Percentiles rank a stretch among this genome's conserved stretches.
phyloP scores from a whole-genome alignment of 345 rosid genomes.

The Acer campestre region DNA sequence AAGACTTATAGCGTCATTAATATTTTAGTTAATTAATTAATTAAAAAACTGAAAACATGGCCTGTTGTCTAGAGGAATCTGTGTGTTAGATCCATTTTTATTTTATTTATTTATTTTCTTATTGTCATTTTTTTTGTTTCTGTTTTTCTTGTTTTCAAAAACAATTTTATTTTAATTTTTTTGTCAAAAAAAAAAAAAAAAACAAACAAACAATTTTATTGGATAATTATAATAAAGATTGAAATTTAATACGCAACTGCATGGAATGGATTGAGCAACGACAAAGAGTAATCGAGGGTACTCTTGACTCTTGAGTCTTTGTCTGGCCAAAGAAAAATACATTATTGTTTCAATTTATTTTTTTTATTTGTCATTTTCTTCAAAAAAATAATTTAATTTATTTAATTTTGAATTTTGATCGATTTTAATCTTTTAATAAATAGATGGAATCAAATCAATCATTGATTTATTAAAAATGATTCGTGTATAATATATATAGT shows the following conservation, averaged over 20 bases:
- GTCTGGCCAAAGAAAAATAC: background rate
- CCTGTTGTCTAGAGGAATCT: background rate
- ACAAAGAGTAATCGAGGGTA: background rate
- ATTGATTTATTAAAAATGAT: too few species aligned
- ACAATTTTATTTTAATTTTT: background rate
- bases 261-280: background rate
- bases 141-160: background rate
- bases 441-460: too few species aligned
- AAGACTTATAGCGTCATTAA: background rate
- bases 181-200: too few species aligned
- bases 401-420: background rate
- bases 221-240: background rate
- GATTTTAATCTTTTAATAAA: too few species aligned
- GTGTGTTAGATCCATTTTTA: background rate
- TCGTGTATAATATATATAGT: too few species aligned
- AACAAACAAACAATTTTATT: too few species aligned
- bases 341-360: background rate
- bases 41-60: background rate
- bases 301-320: background rate
- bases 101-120: background rate
- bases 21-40: background rate
- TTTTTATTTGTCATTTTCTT: background rate
- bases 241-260: background rate
- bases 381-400: background rate
- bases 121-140: background rate